Conservation (phyloP, 2,329 filamentous ascomycete species). For the Chaetomiaceae sp. region DNA sequence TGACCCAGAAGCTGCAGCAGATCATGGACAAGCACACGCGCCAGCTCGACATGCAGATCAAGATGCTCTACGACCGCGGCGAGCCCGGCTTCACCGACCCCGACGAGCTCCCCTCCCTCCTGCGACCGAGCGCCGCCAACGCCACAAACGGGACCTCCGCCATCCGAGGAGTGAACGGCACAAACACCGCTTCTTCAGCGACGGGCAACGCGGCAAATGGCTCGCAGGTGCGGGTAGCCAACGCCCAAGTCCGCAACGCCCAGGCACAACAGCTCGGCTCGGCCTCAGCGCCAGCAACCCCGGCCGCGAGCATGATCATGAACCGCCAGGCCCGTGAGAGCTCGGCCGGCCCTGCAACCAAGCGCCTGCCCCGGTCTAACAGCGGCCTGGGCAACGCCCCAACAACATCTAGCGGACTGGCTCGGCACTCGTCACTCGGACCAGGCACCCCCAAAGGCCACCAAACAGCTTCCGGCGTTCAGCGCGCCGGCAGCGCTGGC, state of each 20-base stretch:
- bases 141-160: conserved; percentile 33
- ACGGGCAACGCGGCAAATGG: conserved; percentile 37
- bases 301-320: conserved; percentile 56
- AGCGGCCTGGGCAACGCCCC: conserved; percentile 44
- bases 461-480: conserved; percentile 27
- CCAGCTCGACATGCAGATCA: conserved; percentile 59
- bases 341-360: conserved; percentile 53
- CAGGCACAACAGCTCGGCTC: conserved; percentile 47
- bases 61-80: conserved; percentile 54
- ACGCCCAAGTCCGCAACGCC: conserved; percentile 45
- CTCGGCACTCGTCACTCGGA: conserved; percentile 58
- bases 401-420: conserved; percentile 52
- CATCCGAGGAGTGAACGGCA: conserved; percentile 41
- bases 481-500: conserved; percentile 53
- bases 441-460: conserved; percentile 56
- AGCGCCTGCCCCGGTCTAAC: conserved; percentile 48
- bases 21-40: conserved; percentile 59
- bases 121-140: conserved; percentile 55
- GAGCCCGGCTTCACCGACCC: conserved; percentile 59
- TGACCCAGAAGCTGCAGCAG: conserved; percentile 59
- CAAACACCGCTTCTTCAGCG: conserved; percentile 35
- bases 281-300: conserved; percentile 55
- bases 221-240: conserved; percentile 40
- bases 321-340: conserved; percentile 52
- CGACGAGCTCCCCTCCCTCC: conserved; percentile 57